A percentile compares a stretch with the other conserved stretches of the same genome.
Evolutionary conservation across 2,329 filamentous ascomycete genomes (phyloP).

Genomic region (Colletotrichum horii): DNA sequence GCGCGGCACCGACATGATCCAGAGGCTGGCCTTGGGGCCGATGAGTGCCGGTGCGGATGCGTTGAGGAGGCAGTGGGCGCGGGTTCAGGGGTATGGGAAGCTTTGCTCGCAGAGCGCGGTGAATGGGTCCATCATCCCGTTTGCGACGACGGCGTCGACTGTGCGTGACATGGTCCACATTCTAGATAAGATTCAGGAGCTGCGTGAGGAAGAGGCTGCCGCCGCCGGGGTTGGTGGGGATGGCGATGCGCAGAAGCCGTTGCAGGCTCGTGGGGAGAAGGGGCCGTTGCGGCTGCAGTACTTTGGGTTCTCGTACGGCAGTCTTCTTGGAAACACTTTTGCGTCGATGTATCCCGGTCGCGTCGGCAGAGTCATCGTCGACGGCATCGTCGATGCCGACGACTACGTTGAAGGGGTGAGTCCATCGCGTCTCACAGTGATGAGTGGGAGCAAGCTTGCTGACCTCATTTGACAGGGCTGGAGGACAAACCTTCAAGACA

Average conservation of each 20-base stretch:
- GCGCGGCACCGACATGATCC: conserved; percentile 31
- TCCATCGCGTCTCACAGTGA: neutral
- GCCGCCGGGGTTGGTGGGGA: neutral
- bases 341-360: conserved; percentile 39
- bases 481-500: conserved; percentile 41
- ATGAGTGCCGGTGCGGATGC: conserved; percentile 20
- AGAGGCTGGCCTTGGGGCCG: conserved; percentile 35
- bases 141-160: conserved; percentile 41
- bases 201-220: conserved; percentile 22
- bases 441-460: neutral
- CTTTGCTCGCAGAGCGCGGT: conserved; percentile 30
- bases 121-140: conserved; percentile 33
- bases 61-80: conserved; percentile 5
- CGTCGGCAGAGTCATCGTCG: conserved; percentile 46
- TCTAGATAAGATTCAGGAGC: conserved; percentile 43
- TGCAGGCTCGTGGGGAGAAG: neutral
- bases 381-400: conserved; percentile 40
- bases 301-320: conserved; percentile 55
- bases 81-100: conserved; percentile 26
- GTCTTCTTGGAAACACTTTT: conserved; percentile 38
- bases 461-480: conserved; percentile 30
- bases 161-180: conserved; percentile 50
- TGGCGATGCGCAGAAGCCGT: neutral
- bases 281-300: conserved; percentile 43
- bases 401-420: conserved; percentile 40